Conservation (phyloP, 129 eudicot genomes). For the Lactuca sativa region DNA sequence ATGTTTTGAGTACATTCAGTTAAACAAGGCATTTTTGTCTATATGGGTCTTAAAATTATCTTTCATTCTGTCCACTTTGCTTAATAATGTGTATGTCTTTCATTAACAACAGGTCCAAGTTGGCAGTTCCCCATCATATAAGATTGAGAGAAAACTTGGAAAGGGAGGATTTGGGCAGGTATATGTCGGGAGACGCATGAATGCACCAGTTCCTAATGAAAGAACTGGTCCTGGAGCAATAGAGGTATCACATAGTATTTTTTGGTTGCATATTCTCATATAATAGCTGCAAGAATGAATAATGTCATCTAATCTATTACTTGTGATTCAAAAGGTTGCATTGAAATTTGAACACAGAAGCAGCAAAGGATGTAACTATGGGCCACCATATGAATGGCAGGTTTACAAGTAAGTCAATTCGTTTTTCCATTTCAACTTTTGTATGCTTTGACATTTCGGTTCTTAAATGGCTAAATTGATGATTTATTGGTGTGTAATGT, state of each 20-base stretch:
- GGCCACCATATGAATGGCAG: constrained; percentile 95
- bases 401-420: constrained; percentile 65
- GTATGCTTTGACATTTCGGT: constrained; percentile 1
- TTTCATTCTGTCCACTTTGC: too few relatives aligned
- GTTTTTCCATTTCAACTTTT: not conserved
- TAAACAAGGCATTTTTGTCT: not conserved
- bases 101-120: constrained; percentile 64
- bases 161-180: constrained; percentile 97
- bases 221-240: constrained; percentile 70
- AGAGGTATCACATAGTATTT: constrained; percentile 48
- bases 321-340: constrained; percentile 46
- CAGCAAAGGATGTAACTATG: constrained; percentile 93
- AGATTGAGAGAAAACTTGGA: constrained; percentile 72
- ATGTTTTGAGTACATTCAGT: not conserved
- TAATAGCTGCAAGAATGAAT: not conserved
- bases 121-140: constrained; percentile 69
- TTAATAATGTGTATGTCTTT: constrained; percentile 6
- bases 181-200: constrained; percentile 73
- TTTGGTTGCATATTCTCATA: not conserved
- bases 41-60: too few relatives aligned
- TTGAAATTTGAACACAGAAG: constrained; percentile 80
- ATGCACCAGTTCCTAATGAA: constrained; percentile 58
- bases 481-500: not conserved
- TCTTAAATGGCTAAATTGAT: not conserved
- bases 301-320: not conserved